Evolutionary conservation across 257 asterid species (phyloP).

Genomic region (Paraleonurus japonicus): DNA sequence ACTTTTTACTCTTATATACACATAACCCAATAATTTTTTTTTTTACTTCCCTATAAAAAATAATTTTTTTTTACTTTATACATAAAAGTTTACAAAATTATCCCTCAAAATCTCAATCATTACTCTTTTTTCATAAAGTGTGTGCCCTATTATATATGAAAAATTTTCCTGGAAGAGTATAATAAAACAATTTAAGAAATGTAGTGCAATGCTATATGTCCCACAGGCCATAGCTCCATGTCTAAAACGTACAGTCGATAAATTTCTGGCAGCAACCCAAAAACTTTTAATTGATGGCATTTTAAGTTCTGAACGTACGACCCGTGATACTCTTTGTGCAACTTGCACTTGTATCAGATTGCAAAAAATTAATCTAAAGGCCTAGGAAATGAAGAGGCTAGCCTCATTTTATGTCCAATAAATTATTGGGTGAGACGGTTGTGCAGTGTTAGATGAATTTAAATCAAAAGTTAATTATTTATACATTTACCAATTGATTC

Average conservation of each 20-base stretch:
- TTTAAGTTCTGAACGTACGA: not conserved
- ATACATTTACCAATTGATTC: too few species aligned
- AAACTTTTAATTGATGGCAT: not conserved
- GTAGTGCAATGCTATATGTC: not conserved
- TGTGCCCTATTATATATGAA: too few species aligned
- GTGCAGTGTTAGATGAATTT: too few species aligned
- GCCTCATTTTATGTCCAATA: not conserved
- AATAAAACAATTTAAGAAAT: not conserved
- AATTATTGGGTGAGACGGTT: not conserved
- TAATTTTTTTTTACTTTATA: too few species aligned
- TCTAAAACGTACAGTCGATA: not conserved
- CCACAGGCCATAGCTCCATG: not conserved
- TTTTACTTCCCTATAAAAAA: too few species aligned
- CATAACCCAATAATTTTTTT: too few species aligned
- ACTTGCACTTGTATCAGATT: constrained; percentile 10
- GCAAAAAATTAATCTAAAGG: not conserved
- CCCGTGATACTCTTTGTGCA: constrained; percentile 28
- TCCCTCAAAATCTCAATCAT: too few species aligned
- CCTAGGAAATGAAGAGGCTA: not conserved
- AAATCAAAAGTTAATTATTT: too few species aligned
- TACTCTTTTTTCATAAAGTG: too few species aligned
- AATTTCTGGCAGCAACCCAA: constrained; percentile 10
- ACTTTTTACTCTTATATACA: too few species aligned
- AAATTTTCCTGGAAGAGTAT: too few species aligned
- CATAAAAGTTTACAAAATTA: too few species aligned